These are phyloP conservation scores for Phytopythium sindhum DNA, from an alignment of 352 stramenopile species.

Conservation along the genomic window DNA sequence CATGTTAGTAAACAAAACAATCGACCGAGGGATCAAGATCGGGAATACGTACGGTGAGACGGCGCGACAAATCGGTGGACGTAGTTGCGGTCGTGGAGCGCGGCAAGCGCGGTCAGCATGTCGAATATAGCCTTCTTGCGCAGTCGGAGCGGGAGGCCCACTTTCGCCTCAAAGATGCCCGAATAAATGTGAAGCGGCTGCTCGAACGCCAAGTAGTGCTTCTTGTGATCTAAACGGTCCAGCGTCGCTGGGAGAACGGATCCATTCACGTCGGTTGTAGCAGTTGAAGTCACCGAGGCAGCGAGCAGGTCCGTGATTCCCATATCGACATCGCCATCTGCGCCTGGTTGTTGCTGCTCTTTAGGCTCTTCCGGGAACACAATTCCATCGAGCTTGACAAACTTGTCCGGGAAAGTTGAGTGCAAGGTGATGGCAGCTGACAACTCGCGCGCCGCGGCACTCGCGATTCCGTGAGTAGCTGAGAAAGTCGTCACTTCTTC, in stretches of 20 bases:
- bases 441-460: constrained; percentile 55
- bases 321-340: constrained; percentile 22
- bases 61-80: constrained; percentile 77
- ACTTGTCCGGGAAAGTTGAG: constrained; percentile 36
- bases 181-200: constrained; percentile 77
- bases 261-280: constrained; percentile 28
- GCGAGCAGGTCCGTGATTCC: constrained; percentile 34
- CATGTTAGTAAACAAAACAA: background rate
- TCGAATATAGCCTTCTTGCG: constrained; percentile 74
- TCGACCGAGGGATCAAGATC: background rate
- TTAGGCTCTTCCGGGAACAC: constrained; percentile 62
- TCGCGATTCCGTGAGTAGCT: constrained; percentile 39
- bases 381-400: constrained; percentile 62
- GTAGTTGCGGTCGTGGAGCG: constrained; percentile 68
- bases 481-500: constrained; percentile 54
- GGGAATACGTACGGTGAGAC: constrained; percentile 39
- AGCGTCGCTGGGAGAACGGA: constrained; percentile 26
- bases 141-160: constrained; percentile 34
- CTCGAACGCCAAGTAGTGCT: constrained; percentile 79
- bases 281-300: background rate
- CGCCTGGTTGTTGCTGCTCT: constrained; percentile 11
- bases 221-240: constrained; percentile 30
- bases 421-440: constrained; percentile 43
- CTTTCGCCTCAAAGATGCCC: constrained; percentile 62
- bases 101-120: constrained; percentile 51